Conservation (phyloP, 257 asterid species). For the Nemophila menziesii region DNA sequence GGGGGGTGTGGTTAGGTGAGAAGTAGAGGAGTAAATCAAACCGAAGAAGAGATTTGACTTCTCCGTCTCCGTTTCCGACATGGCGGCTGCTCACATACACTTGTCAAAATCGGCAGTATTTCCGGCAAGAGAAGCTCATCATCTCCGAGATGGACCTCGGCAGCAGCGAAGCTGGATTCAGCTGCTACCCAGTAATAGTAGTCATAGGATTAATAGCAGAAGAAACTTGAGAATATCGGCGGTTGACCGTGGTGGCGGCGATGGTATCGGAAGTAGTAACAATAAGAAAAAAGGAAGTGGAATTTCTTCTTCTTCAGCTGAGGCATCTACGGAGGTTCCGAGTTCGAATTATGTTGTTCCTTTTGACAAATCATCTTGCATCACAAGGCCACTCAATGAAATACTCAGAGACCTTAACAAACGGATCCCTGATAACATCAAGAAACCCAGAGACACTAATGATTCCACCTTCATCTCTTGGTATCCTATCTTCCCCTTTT, state of each 20-base stretch:
- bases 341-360: slow-evolving; percentile 87
- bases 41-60: too few relatives aligned
- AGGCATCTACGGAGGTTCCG: slow-evolving; percentile 19
- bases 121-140: neutral
- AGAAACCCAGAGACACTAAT: slow-evolving; percentile 34
- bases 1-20: neutral
- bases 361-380: slow-evolving; percentile 63
- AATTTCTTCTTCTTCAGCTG: slow-evolving; percentile 18
- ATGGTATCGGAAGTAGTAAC: slow-evolving; percentile 6
- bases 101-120: neutral
- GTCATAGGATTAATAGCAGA: neutral
- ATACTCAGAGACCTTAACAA: slow-evolving; percentile 88
- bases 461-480: slow-evolving; percentile 67
- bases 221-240: slow-evolving; percentile 12
- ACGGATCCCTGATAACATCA: slow-evolving; percentile 80
- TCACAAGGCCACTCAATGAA: slow-evolving; percentile 90
- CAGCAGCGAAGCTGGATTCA: neutral
- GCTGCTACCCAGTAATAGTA: neutral
- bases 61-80: too few relatives aligned
- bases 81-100: neutral
- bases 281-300: slow-evolving; percentile 27
- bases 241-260: slow-evolving; percentile 10
- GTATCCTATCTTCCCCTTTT: slow-evolving; percentile 15
- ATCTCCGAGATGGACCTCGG: neutral
- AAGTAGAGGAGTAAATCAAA: too few relatives aligned